Conservation (phyloP, 495 filamentous ascomycete genomes). For the Neurospora sp. region DNA sequence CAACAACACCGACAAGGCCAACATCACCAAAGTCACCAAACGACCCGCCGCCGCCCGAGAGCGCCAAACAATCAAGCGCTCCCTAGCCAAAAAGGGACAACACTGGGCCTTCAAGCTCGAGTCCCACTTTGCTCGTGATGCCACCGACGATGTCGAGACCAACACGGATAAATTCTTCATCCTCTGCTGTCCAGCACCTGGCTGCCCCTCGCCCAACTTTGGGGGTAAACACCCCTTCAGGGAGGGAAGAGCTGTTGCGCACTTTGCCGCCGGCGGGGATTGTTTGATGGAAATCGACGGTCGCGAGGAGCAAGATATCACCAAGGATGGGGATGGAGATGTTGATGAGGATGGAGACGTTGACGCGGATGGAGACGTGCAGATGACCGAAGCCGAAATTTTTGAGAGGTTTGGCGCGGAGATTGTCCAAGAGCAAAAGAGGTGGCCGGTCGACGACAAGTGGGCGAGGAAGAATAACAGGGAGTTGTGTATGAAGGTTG, state of each 20-base stretch:
- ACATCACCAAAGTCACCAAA: background rate
- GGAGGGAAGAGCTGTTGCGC: background rate
- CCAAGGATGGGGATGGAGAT: background rate
- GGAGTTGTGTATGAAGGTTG: background rate
- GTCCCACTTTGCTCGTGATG: background rate
- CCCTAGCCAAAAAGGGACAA: background rate
- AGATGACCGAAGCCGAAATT: background rate
- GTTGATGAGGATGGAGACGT: background rate
- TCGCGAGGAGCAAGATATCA: no score
- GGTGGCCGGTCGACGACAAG: background rate
- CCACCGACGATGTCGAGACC: no score
- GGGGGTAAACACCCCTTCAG: background rate
- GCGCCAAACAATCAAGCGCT: background rate
- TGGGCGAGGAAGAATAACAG: background rate
- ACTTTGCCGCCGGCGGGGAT: background rate
- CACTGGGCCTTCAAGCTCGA: background rate
- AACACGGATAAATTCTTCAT: background rate
- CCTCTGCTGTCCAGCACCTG: background rate
- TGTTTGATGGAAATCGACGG: background rate
- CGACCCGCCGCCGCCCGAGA: background rate
- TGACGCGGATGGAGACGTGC: background rate
- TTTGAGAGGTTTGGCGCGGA: background rate
- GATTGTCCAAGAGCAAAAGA: background rate
- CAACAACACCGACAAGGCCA: background rate
- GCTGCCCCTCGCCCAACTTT: background rate